Evolutionary conservation across 2,329 filamentous ascomycete genomes (phyloP), one percentile per base, ranked within the genome.

Genomic region (Cercospora sesami): DNA sequence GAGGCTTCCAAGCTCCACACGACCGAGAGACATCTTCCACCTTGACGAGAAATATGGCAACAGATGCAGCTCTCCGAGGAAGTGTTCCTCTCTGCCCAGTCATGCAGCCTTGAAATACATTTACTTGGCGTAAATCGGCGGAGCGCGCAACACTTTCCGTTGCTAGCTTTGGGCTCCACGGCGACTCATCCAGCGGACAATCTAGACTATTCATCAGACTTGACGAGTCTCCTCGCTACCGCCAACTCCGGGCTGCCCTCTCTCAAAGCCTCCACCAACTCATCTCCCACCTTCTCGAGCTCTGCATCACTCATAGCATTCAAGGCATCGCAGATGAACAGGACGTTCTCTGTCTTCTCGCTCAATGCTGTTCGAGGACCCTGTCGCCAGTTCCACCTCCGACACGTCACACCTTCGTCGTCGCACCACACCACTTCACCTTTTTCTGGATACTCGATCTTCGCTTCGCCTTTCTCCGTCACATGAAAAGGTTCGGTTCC

Each of bases 351-450:
- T 4, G 78, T 80, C 2, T 73, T 69, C 64, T 80, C 77, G 14
- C 66, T 75, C 63, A 81, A 69, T 2, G 75, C 78, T 3, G 79
- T 81, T 26, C 79, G 67, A 1, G 77, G 73, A 26, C 79, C 16
- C 68, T 81, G 79, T 26, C 80, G 69, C 79, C 80, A 81, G 69
- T 81, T 80, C 80, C 78, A 81, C 6, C 78, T 65, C 7, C 80
- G 75, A 63, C 79, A 81, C 14, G 79, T 81, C 9, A 81, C 75
- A 0, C 79, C 79, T 1, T 65, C 72, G 10, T 77, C 72, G 64
- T 81, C 80, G 65, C 79, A 80, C 80, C 79, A 81, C 9, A 81
- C 75, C 1, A 78, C 78, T 68, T 81, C 80, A 1, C 79, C 80
- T 1, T 65, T 64, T 10, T 73, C 73, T 3, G 69, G 63, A 58